These are phyloP conservation scores for Cladosporium sp. DNA, from an alignment of 2,329 filamentous ascomycete genomes.

Conservation along the genomic window DNA sequence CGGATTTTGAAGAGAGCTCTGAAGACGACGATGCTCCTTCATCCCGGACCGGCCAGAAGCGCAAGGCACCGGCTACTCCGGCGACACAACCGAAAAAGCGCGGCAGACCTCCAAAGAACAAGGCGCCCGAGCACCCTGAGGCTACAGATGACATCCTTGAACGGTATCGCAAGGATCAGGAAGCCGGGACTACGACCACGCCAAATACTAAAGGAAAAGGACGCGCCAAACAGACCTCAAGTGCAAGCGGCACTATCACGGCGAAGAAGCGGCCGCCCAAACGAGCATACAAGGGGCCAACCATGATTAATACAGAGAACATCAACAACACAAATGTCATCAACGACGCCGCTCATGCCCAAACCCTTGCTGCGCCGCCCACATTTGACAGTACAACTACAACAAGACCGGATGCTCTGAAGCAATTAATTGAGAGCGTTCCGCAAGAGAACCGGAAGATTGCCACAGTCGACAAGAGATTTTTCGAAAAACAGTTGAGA, in stretches of 20 bases:
- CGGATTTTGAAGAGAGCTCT: too few relatives aligned
- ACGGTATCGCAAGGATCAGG: background rate
- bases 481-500: constrained; percentile 34
- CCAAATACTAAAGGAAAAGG: background rate
- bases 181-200: background rate
- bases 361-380: constrained; percentile 18
- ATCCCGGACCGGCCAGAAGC: background rate
- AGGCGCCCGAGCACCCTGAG: background rate
- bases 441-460: constrained; percentile 31
- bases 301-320: background rate
- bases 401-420: constrained; percentile 30
- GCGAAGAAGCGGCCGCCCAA: background rate
- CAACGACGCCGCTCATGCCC: constrained; percentile 17
- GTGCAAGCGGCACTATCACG: background rate
- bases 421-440: constrained; percentile 35
- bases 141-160: background rate
- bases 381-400: constrained; percentile 11
- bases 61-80: background rate
- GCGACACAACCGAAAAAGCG: background rate
- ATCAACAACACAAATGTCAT: constrained; percentile 21
- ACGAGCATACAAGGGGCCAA: background rate
- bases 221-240: background rate
- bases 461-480: constrained; percentile 31
- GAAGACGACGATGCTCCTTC: background rate
- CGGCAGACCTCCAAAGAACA: background rate